These are phyloP conservation scores for Colletotrichum sp. DNA, from an alignment of 2,329 filamentous ascomycete species.

Conservation along the genomic window DNA sequence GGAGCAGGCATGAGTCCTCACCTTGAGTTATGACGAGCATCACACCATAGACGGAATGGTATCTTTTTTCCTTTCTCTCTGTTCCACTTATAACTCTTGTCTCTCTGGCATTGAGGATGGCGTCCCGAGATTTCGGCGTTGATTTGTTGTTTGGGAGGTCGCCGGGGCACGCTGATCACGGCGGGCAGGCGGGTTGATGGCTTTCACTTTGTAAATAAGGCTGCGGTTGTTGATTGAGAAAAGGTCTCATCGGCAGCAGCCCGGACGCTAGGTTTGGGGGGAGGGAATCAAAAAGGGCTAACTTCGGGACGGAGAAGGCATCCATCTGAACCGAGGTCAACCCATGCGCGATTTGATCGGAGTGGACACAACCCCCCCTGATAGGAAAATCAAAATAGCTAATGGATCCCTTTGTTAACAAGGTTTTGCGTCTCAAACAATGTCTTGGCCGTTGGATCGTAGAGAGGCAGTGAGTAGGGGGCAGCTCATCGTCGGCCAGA, in stretches of 20 bases:
- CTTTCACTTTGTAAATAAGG: constrained; percentile 5
- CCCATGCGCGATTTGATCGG: not conserved
- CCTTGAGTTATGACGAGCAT: constrained; percentile 6
- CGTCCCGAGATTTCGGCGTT: constrained; percentile 18
- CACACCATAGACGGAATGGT: constrained; percentile 12
- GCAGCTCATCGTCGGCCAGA: not conserved
- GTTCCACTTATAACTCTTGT: constrained; percentile 13
- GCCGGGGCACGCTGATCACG: not conserved
- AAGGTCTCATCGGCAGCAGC: not conserved
- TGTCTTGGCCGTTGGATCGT: not conserved
- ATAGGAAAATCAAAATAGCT: constrained; percentile 10
- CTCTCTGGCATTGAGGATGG: constrained; percentile 12
- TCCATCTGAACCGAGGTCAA: not conserved
- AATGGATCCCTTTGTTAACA: constrained; percentile 14
- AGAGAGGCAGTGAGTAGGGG: not conserved
- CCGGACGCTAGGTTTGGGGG: not conserved
- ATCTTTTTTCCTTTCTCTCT: not conserved
- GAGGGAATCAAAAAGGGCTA: not conserved
- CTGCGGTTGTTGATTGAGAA: not conserved
- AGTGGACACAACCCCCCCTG: not conserved
- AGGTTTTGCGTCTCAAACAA: not conserved
- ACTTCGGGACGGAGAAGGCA: not conserved
- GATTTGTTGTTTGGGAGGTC: constrained; percentile 3
- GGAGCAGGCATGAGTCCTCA: not conserved
- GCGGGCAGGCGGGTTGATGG: not conserved